Percentiles rank a stretch among this genome's conserved stretches.
These are phyloP conservation scores for Pecoramyces ruminantium DNA, from an alignment of 192 early-diverging fungal genomes.

Conservation along the genomic window DNA sequence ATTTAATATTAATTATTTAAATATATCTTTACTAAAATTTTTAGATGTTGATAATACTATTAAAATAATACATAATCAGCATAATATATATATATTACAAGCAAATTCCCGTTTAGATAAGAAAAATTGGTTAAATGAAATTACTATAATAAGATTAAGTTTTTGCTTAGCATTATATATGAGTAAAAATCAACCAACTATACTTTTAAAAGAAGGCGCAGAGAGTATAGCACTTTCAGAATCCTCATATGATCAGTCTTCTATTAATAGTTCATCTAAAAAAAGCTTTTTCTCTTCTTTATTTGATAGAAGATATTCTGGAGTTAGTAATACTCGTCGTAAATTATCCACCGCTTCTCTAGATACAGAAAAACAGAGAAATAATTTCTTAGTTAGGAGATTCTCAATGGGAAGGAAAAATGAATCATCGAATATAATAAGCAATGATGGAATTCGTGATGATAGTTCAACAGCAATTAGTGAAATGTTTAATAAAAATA, in stretches of 20 bases:
- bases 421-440: not conserved
- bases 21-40: too few species aligned
- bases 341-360: not conserved
- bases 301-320: not conserved
- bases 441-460: not conserved
- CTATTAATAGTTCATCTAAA: not conserved
- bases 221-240: not conserved
- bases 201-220: not conserved
- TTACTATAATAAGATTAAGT: not conserved
- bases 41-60: not conserved
- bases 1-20: too few species aligned
- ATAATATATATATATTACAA: not conserved
- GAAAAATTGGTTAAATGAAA: not conserved
- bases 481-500: too few species aligned
- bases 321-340: not conserved
- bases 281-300: not conserved
- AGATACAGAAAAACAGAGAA: not conserved
- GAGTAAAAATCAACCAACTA: not conserved
- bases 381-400: not conserved
- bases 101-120: not conserved
- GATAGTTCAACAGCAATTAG: too few species aligned
- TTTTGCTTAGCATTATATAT: not conserved
- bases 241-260: not conserved
- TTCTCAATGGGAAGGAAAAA: not conserved
- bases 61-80: not conserved